Percentiles rank a stretch among this genome's conserved stretches.
Conservation (phyloP, 768 basidiomycete species). For the Boletus insuetus region DNA sequence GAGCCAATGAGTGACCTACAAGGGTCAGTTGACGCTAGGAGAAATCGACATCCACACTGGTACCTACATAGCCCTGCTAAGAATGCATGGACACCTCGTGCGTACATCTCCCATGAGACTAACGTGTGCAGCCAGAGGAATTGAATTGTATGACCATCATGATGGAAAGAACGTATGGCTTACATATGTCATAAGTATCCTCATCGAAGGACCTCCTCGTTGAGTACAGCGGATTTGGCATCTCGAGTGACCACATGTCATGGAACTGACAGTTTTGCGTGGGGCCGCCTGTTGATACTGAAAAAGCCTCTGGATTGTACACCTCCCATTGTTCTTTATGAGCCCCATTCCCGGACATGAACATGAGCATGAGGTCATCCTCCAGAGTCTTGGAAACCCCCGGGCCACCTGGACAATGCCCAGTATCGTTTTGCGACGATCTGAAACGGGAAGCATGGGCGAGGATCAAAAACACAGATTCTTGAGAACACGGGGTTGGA, state of each 20-base stretch:
- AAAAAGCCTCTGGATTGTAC: too few relatives aligned
- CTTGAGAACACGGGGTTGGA: neutral
- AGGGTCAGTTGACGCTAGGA: slow-evolving; percentile 7
- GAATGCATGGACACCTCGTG: slow-evolving; percentile 8
- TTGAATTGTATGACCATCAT: neutral
- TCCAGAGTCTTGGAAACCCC: too few relatives aligned
- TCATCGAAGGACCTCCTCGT: neutral
- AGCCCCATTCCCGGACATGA: too few relatives aligned
- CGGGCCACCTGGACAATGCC: neutral
- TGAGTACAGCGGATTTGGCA: neutral
- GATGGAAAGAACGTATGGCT: neutral
- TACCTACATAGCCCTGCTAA: neutral
- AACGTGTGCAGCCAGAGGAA: neutral
- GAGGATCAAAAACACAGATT: neutral
- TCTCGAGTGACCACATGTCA: too few relatives aligned
- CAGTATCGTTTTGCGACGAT: neutral
- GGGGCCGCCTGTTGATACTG: too few relatives aligned
- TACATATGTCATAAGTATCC: neutral
- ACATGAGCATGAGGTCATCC: too few relatives aligned
- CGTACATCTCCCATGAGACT: slow-evolving; percentile 8
- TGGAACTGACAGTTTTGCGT: too few relatives aligned
- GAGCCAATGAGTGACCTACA: slow-evolving; percentile 1
- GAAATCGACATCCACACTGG: slow-evolving; percentile 6
- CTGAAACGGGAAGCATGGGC: neutral
- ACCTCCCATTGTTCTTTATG: too few relatives aligned